Evolutionary conservation across 2,329 filamentous ascomycete genomes (phyloP).

Genomic region (Sporothrix dimorphospora): DNA sequence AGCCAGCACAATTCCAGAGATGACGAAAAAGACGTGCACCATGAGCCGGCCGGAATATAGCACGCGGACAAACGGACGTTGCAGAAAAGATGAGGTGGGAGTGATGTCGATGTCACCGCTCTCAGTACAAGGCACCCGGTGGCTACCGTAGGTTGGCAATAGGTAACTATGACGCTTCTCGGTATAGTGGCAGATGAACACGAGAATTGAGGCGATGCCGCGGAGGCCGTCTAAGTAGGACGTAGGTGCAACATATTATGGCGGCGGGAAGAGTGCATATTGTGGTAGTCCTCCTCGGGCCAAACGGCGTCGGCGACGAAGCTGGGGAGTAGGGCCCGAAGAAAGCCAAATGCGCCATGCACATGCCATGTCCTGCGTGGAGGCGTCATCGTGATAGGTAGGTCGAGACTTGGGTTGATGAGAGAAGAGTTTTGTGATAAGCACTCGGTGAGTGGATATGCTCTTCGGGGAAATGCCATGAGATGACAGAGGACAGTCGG

Average conservation of each 20-base stretch:
- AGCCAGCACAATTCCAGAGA: slow-evolving; percentile 54
- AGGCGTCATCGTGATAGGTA: neutral
- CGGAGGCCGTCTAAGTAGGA: slow-evolving; percentile 55
- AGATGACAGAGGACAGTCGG: neutral
- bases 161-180: slow-evolving; percentile 46
- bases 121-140: slow-evolving; percentile 28
- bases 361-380: neutral
- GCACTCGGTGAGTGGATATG: neutral
- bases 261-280: slow-evolving; percentile 21
- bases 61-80: slow-evolving; percentile 50
- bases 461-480: neutral
- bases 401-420: neutral
- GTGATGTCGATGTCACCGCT: slow-evolving; percentile 12
- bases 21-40: slow-evolving; percentile 57
- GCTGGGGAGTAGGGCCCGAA: slow-evolving; percentile 39
- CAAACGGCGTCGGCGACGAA: slow-evolving; percentile 42
- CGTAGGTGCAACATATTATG: slow-evolving; percentile 43
- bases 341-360: neutral
- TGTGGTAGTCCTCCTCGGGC: slow-evolving; percentile 37
- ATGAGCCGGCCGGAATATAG: slow-evolving; percentile 51
- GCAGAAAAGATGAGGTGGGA: slow-evolving; percentile 42
- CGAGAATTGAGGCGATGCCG: slow-evolving; percentile 53
- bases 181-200: slow-evolving; percentile 53
- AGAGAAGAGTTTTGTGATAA: neutral
- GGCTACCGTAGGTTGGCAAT: slow-evolving; percentile 44